Evolutionary conservation across 306 rosid genomes (phyloP), one percentile per base, ranked within the genome.

Genomic region (Medicago ruthenica): DNA sequence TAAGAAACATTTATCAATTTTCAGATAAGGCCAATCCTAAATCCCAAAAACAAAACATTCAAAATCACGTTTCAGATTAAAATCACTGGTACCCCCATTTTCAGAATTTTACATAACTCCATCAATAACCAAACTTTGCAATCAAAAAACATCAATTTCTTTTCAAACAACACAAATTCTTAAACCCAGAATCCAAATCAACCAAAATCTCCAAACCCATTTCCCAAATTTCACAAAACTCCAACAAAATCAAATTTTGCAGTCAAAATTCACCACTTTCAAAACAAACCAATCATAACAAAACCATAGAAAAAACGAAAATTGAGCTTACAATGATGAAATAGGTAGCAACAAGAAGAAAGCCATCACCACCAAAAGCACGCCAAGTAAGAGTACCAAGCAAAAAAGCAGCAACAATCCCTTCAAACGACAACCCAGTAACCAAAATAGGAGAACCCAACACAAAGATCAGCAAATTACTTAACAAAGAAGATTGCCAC

Each of bases 351-450:
- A 96, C 99, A 59, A 92, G 92, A 53, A 92, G 90, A 83, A 96
- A 96, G 50, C 97, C 99, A 69, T 90, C 45, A 14, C 89, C 67
- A 5, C 97, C 98, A 88, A 92, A 96, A 55, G 98, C 97, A 57
- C 99, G 99, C 98, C 99, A 96, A 65, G 96, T 96, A 84, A 96
- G 94, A 6, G 97, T 90, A 4, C 99, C 99, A 14, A 96, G 92
- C 63, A 96, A 72, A 84, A 96, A 96, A 36, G 98, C 99, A 17
- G 99, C 90, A 5, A 12, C 89, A 71, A 96, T 90, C 71, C 99
- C 98, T 0, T 98, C 83, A 44, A 86, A 83, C 0, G 98, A 92
- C 74, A 96, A 84, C 0, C 99, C 99, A 14, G 94, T 61, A 40
- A 90, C 90, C 75, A 96, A 67, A 67, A 96, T 50, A 14, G 97